Conservation (phyloP, 129 eudicot genomes). For the Flaveria trinervia region DNA sequence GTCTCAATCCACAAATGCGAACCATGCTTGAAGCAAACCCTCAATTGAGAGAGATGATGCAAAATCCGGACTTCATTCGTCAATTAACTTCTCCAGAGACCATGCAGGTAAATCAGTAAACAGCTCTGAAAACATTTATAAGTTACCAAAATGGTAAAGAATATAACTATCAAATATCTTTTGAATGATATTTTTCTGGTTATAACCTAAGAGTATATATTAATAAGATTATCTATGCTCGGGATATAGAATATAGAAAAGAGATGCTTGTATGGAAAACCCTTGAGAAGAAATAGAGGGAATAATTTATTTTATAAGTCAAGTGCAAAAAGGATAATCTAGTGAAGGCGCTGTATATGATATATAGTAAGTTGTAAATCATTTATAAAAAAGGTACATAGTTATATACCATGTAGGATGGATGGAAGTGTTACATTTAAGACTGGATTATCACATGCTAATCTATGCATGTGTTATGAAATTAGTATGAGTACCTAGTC, state of each 20-base stretch:
- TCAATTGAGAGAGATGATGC: slow-evolving; percentile 84
- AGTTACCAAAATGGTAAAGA: not conserved
- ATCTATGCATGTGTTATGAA: slow-evolving; percentile 6
- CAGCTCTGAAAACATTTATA: slow-evolving; percentile 13
- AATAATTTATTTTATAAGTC: not conserved
- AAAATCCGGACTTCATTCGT: slow-evolving; percentile 78
- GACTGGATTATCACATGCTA: slow-evolving; percentile 5
- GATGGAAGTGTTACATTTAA: not conserved
- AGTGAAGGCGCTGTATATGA: not conserved
- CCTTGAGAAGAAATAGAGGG: slow-evolving; percentile 13
- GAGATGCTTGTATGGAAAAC: not conserved
- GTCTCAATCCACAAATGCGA: slow-evolving; percentile 70
- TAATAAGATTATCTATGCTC: not conserved
- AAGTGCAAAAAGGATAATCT: not conserved
- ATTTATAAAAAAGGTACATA: not conserved
- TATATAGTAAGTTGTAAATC: not conserved
- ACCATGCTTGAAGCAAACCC: slow-evolving; percentile 74
- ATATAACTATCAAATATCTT: not conserved
- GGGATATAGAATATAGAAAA: not conserved
- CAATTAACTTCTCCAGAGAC: slow-evolving; percentile 74
- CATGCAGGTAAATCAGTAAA: slow-evolving; percentile 67
- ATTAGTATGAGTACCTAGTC: too few relatives aligned
- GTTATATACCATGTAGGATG: not conserved
- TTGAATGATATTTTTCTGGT: slow-evolving; percentile 15
- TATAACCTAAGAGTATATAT: not conserved